phyloP scores from a whole-genome alignment of 371 early-diverging fungal genomes.

The Mucor racemosus region DNA sequence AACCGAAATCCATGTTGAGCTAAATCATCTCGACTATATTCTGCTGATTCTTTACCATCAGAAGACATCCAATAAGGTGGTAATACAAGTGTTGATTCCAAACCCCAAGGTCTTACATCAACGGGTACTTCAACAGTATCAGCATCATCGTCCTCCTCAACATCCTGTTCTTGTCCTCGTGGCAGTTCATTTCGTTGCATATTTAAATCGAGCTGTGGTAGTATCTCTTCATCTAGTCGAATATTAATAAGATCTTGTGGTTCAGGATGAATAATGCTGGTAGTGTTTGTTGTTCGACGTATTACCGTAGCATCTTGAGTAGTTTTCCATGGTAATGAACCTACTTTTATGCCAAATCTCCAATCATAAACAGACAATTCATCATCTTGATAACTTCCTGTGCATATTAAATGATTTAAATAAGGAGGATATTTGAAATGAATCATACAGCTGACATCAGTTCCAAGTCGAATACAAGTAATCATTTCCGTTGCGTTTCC shows the following conservation, averaged over 20 bases:
- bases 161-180: background rate
- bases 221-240: background rate
- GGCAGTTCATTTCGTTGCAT: background rate
- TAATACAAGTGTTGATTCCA: slow-evolving; percentile 48
- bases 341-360: slow-evolving; percentile 44
- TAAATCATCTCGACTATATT: slow-evolving; percentile 3
- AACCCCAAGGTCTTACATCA: slow-evolving; percentile 47
- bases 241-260: background rate
- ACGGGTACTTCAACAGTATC: slow-evolving; percentile 17
- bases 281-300: background rate
- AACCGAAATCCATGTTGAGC: slow-evolving; percentile 17
- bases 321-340: slow-evolving; percentile 41
- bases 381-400: slow-evolving; percentile 35
- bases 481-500: slow-evolving; percentile 17
- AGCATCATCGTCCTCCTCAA: slow-evolving; percentile 24
- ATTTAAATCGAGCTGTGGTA: background rate
- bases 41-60: background rate
- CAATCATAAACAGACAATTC: slow-evolving; percentile 38
- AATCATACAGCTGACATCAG: slow-evolving; percentile 36
- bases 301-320: slow-evolving; percentile 9
- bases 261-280: background rate
- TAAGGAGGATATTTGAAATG: slow-evolving; percentile 39
- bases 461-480: slow-evolving; percentile 22
- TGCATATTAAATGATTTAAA: slow-evolving; percentile 39
- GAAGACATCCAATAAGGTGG: slow-evolving; percentile 36